phyloP scores from a whole-genome alignment of 2,329 filamentous ascomycete genomes.

The Huntiella bhutanensis region DNA sequence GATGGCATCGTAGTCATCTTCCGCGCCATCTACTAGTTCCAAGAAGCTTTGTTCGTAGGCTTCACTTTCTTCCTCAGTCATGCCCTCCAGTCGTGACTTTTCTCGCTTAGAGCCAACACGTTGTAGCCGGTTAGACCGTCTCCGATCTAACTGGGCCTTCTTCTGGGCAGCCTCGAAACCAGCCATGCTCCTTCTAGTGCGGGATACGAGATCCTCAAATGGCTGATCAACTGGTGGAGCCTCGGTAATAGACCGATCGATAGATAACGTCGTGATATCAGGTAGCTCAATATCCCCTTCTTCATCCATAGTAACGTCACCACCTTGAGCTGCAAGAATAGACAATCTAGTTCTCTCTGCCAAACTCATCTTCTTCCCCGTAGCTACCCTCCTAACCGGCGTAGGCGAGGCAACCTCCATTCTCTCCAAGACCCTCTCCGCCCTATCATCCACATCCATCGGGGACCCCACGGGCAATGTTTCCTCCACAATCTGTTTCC shows the following conservation, averaged over 20 bases:
- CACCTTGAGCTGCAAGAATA: conserved; percentile 39
- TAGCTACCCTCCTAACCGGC: conserved; percentile 29
- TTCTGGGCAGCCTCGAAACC: conserved; percentile 41
- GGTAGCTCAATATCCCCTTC: conserved; percentile 13
- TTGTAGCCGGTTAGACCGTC: conserved; percentile 22
- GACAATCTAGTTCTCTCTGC: conserved; percentile 66
- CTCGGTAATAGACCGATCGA: background rate
- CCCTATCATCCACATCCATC: conserved; percentile 25
- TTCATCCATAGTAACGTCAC: conserved; percentile 9
- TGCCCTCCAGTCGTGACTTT: conserved; percentile 18
- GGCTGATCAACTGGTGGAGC: conserved; percentile 13
- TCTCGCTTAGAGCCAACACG: conserved; percentile 16
- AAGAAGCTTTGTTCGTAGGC: conserved; percentile 33
- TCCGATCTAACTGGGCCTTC: conserved; percentile 38
- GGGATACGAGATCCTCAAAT: conserved; percentile 33
- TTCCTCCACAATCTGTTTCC: no score
- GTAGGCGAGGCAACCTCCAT: conserved; percentile 38
- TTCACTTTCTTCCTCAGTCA: conserved; percentile 25
- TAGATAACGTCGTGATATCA: conserved; percentile 12
- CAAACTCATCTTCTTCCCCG: conserved; percentile 41
- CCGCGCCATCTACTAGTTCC: conserved; percentile 37
- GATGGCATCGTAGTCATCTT: conserved; percentile 63
- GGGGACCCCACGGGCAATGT: background rate
- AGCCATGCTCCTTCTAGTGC: conserved; percentile 42
- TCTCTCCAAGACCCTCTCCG: conserved; percentile 36